Evolutionary conservation across 2,329 filamentous ascomycete genomes (phyloP).

Genomic region (Daldinia sp.): DNA sequence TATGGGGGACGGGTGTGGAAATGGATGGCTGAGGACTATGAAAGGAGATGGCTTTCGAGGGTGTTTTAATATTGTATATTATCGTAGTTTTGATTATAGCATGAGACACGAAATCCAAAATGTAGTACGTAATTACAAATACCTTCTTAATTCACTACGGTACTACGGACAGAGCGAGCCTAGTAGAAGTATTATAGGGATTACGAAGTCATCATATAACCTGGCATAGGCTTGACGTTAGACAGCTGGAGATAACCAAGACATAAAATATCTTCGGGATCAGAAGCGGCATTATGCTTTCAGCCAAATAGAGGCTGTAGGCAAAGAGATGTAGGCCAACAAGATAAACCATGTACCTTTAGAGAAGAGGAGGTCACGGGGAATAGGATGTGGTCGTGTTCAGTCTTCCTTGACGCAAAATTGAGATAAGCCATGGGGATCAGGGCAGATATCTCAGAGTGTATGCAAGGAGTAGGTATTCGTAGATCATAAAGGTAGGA

Average conservation of each 20-base stretch:
- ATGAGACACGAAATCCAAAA: conserved; percentile 34
- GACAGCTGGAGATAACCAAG: no score
- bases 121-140: conserved; percentile 7
- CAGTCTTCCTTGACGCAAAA: conserved; percentile 46
- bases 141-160: neutral
- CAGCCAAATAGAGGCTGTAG: neutral
- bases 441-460: conserved; percentile 44
- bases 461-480: conserved; percentile 41
- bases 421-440: conserved; percentile 44
- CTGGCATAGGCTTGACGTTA: no score
- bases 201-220: no score
- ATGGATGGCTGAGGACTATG: neutral
- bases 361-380: conserved; percentile 26
- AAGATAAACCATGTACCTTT: conserved; percentile 34
- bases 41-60: neutral
- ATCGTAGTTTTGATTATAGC: conserved; percentile 10
- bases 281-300: no score
- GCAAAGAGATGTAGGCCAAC: conserved; percentile 32
- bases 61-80: conserved; percentile 28
- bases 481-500: neutral
- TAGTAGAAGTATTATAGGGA: neutral
- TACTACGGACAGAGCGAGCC: neutral
- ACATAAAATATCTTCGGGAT: no score
- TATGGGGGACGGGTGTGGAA: neutral
- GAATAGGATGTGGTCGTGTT: conserved; percentile 36